Conservation (phyloP, 257 asterid genomes). For the Plantago elongata region DNA sequence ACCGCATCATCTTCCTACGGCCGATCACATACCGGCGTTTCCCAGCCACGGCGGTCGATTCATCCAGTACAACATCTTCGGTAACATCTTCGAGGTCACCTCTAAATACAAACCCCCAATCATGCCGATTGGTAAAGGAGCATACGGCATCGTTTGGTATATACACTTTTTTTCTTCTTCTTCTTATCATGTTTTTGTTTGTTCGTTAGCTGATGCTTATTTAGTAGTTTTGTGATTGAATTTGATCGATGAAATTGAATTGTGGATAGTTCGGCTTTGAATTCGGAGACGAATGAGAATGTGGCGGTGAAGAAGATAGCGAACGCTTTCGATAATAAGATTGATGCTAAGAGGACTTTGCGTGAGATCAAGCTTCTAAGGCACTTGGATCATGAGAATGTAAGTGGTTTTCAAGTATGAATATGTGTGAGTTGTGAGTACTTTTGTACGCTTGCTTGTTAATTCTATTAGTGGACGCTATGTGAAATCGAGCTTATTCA, state of each 20-base stretch:
- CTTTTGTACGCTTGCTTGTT: too few species aligned
- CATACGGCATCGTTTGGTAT: constrained; percentile 99
- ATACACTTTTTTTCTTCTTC: not conserved
- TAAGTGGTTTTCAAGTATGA: constrained; percentile 31
- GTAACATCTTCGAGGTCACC: constrained; percentile 95
- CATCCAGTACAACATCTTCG: constrained; percentile 87
- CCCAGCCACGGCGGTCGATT: constrained; percentile 91
- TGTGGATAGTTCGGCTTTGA: constrained; percentile 67
- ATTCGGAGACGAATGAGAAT: constrained; percentile 91
- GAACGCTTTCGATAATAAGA: constrained; percentile 90
- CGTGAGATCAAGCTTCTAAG: constrained; percentile 99
- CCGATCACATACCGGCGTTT: constrained; percentile 69
- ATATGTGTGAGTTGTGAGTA: too few species aligned
- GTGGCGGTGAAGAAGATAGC: constrained; percentile 95
- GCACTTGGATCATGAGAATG: constrained; percentile 99
- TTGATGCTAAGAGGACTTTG: constrained; percentile 96
- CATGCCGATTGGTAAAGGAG: constrained; percentile 99
- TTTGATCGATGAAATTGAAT: not conserved
- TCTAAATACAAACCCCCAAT: constrained; percentile 94
- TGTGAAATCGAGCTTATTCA: too few species aligned
- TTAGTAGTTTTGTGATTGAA: not conserved
- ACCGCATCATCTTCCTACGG: constrained; percentile 31
- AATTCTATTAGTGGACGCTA: too few species aligned
- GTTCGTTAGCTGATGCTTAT: not conserved
- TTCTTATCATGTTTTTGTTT: not conserved